Evolutionary conservation across 768 basidiomycete species (phyloP).

Genomic region (Leccinum disarticulatum): DNA sequence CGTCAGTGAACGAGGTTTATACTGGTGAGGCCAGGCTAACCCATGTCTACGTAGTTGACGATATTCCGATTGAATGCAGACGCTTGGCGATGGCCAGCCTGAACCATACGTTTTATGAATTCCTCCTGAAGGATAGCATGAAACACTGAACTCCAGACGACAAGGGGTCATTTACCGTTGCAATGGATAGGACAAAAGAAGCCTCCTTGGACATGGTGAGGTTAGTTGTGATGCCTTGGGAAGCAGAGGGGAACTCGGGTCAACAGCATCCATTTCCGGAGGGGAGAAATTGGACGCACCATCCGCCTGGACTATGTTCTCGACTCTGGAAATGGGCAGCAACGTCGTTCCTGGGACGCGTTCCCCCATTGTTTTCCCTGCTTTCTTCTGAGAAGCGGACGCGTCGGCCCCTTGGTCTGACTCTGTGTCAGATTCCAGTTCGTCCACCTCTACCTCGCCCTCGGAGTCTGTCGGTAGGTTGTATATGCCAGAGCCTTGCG

Average conservation of each 20-base stretch:
- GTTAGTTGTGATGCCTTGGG: slow-evolving; percentile 54
- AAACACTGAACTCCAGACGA: slow-evolving; percentile 12
- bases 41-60: slow-evolving; percentile 73
- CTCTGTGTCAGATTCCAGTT: slow-evolving; percentile 34
- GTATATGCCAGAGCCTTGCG: slow-evolving; percentile 28
- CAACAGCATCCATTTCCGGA: slow-evolving; percentile 9
- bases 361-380: slow-evolving; percentile 33
- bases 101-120: slow-evolving; percentile 74
- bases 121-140: slow-evolving; percentile 59
- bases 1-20: slow-evolving; percentile 5
- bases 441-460: slow-evolving; percentile 34
- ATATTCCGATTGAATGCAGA: slow-evolving; percentile 53
- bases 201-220: slow-evolving; percentile 76
- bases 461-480: slow-evolving; percentile 37
- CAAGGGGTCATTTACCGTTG: slow-evolving; percentile 52
- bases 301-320: slow-evolving; percentile 79
- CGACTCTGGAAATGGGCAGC: slow-evolving; percentile 63
- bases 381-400: slow-evolving; percentile 28
- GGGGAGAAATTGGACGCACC: slow-evolving; percentile 42
- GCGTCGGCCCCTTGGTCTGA: slow-evolving; percentile 29
- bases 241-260: slow-evolving; percentile 16
- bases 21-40: slow-evolving; percentile 40
- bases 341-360: slow-evolving; percentile 66
- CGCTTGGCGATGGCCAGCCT: slow-evolving; percentile 68
- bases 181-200: slow-evolving; percentile 69